Evolutionary conservation across 305 asterid species (phyloP), one percentile per base, ranked within the genome.

Genomic region (Fraxinus sp.): DNA sequence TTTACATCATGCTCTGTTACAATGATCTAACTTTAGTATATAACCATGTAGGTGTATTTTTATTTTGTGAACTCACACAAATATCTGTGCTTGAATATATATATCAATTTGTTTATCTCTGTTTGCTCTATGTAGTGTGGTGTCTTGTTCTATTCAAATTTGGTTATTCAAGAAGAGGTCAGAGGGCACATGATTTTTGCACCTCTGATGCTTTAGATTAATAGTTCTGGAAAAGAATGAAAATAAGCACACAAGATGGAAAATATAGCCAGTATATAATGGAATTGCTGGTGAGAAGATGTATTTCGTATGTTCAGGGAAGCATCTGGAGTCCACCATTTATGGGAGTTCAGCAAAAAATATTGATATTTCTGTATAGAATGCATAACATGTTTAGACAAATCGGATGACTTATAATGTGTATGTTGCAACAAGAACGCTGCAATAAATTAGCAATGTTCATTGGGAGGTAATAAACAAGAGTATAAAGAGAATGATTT

Each of bases 91-190:
- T 71, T 32, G 44, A 32, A 16, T 71, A 30, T 71, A 32, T 71
- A 13, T 71, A 5, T 71, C 39, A 7, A 32, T 16, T 32, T 32
- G 39, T 30, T 52, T 32, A 28, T 35, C 68, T 11, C 39, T 18
- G 18, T 52, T 77, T 52, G 26, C n/a, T 2, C 20, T 13, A 18
- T 57, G 26, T 52, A 77, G 28, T 28, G 26, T 30, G 18, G 10
- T 49, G 70, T 71, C 59, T 41, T 83, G 57, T 77, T 68, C 78
- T 8, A 81, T 81, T 68, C 39, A 14, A 71, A 14, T 32, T 71
- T 33, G 22, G 24, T 32, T 71, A 71, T 33, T 71, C 76, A 71
- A 32, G 76, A 39, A 71, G 41, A 32, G 10, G 44, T 71, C 76
- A 9, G 74, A 71, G 76, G 22, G 41, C 41, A 33, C 24, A 32